Evolutionary conservation across 2,329 filamentous ascomycete genomes (phyloP).

Genomic region (Fusarium sp.): DNA sequence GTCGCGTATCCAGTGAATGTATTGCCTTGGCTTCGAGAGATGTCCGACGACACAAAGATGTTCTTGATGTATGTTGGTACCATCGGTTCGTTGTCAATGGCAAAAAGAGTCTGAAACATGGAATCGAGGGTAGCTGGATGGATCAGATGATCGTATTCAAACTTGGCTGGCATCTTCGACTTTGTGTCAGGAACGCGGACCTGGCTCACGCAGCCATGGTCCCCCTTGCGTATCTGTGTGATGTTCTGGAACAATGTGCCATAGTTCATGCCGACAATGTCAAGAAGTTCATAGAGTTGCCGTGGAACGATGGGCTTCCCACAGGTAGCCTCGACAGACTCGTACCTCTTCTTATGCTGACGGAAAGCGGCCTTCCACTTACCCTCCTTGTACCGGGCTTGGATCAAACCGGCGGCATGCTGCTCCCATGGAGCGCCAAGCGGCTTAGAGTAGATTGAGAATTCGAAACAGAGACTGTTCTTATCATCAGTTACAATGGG

Average conservation of each 20-base stretch:
- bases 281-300: slow-evolving; percentile 63
- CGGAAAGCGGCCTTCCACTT: slow-evolving; percentile 35
- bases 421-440: slow-evolving; percentile 56
- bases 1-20: slow-evolving; percentile 58
- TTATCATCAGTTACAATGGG: background rate
- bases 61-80: slow-evolving; percentile 61
- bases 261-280: slow-evolving; percentile 65
- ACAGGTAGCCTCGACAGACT: slow-evolving; percentile 46
- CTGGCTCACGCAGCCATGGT: slow-evolving; percentile 51
- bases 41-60: slow-evolving; percentile 58
- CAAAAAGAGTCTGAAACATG: slow-evolving; percentile 66
- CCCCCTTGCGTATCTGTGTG: slow-evolving; percentile 48
- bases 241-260: slow-evolving; percentile 65
- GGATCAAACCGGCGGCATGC: slow-evolving; percentile 54
- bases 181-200: slow-evolving; percentile 63
- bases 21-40: slow-evolving; percentile 48
- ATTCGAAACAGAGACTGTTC: slow-evolving; percentile 47
- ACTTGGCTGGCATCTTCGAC: slow-evolving; percentile 64
- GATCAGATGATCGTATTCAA: slow-evolving; percentile 67
- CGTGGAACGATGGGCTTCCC: slow-evolving; percentile 53
- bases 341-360: slow-evolving; percentile 39
- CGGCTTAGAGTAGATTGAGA: slow-evolving; percentile 61
- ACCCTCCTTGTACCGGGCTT: slow-evolving; percentile 43
- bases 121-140: slow-evolving; percentile 69
- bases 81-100: slow-evolving; percentile 60